A percentile compares a stretch with the other conserved stretches of the same genome.
These are phyloP conservation scores for Fusarium temperatum DNA, from an alignment of 2,329 filamentous ascomycete species.

Conservation along the genomic window DNA sequence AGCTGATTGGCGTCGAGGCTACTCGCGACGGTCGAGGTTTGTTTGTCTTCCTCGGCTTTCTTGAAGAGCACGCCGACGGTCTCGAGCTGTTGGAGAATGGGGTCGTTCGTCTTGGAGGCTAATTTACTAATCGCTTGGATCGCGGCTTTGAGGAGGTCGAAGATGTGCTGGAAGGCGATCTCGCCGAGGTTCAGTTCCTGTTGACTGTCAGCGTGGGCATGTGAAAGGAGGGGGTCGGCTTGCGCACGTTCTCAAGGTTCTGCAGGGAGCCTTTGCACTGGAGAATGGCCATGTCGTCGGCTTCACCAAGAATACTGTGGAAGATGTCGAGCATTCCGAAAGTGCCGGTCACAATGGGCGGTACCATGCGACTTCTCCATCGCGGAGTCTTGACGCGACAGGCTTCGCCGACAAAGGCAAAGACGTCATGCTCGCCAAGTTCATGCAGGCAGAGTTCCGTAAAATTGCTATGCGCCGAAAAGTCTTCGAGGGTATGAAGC, in stretches of 20 bases:
- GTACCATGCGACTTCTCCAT: slow-evolving; percentile 62
- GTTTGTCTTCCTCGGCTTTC: slow-evolving; percentile 36
- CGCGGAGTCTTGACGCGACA: slow-evolving; percentile 61
- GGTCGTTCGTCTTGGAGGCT: slow-evolving; percentile 34
- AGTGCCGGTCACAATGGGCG: slow-evolving; percentile 71
- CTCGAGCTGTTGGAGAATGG: slow-evolving; percentile 41
- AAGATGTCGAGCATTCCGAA: slow-evolving; percentile 70
- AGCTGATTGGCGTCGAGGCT: slow-evolving; percentile 59
- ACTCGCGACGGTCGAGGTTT: slow-evolving; percentile 6
- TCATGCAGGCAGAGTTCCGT: slow-evolving; percentile 76
- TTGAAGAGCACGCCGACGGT: slow-evolving; percentile 40
- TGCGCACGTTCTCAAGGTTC: slow-evolving; percentile 66
- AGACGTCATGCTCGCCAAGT: slow-evolving; percentile 73
- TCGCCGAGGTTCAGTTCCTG: slow-evolving; percentile 71
- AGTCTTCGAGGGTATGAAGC: slow-evolving; percentile 76
- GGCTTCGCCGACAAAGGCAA: slow-evolving; percentile 54
- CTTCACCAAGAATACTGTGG: slow-evolving; percentile 71
- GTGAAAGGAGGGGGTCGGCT: background rate
- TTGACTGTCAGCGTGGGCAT: background rate
- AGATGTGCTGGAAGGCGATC: slow-evolving; percentile 47
- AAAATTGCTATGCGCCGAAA: slow-evolving; percentile 76
- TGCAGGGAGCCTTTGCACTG: slow-evolving; percentile 69
- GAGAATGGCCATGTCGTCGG: slow-evolving; percentile 53
- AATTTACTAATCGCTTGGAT: slow-evolving; percentile 39
- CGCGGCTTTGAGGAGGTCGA: slow-evolving; percentile 39